Conservation (phyloP, 371 early-diverging fungal species). For the Mortierella sp. region DNA sequence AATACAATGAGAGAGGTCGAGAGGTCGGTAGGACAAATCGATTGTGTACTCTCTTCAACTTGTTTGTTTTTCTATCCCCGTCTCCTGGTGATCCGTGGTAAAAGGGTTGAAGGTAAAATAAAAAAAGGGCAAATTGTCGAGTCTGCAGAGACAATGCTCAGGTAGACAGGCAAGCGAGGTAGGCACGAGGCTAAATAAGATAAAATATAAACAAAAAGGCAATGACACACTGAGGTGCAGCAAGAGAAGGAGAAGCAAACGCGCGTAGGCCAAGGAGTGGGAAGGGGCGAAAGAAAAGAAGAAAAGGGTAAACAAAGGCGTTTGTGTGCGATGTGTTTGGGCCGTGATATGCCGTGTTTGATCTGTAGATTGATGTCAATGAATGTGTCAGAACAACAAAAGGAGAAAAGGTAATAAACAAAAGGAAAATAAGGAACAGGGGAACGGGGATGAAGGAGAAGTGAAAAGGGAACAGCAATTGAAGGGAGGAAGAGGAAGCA, state of each 20-base stretch:
- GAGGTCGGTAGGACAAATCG: constrained; percentile 12
- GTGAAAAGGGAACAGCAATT: too few species aligned
- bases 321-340: not conserved
- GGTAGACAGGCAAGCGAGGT: not conserved
- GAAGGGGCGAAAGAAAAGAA: not conserved
- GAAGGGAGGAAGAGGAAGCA: not conserved
- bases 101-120: not conserved
- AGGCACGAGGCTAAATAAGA: too few species aligned
- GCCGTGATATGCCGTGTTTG: not conserved
- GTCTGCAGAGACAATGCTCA: not conserved
- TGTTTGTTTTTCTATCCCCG: constrained; percentile 7
- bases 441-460: too few species aligned
- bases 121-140: not conserved
- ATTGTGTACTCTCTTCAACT: not conserved
- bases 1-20: not conserved
- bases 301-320: not conserved
- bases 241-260: not conserved
- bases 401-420: not conserved
- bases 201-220: too few species aligned
- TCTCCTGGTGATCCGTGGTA: constrained; percentile 13
- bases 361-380: not conserved
- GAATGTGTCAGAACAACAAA: not conserved
- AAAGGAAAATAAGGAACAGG: too few species aligned
- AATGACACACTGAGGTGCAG: too few species aligned
- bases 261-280: not conserved